phyloP scores from a whole-genome alignment of 106 monocot species.

The Platanthera zijinensis region DNA sequence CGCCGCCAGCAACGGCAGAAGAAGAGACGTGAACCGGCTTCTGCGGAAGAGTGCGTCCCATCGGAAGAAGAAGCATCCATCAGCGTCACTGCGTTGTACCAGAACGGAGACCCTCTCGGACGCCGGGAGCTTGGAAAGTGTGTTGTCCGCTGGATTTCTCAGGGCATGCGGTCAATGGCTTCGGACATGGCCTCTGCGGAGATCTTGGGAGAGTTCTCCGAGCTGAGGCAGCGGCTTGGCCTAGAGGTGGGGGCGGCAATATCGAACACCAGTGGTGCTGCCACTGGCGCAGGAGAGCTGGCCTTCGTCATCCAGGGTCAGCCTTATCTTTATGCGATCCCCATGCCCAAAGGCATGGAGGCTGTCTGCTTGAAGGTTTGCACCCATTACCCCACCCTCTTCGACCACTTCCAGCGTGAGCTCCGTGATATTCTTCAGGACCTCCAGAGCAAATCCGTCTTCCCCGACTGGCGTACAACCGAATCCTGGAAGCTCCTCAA shows the following conservation, averaged over 20 bases:
- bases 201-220: slow-evolving; percentile 62
- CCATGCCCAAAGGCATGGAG: slow-evolving; percentile 78
- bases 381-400: slow-evolving; percentile 90
- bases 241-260: not conserved
- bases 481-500: slow-evolving; percentile 92
- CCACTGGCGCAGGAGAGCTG: slow-evolving; percentile 21
- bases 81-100: slow-evolving; percentile 55
- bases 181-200: slow-evolving; percentile 68
- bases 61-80: slow-evolving; percentile 58
- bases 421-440: slow-evolving; percentile 61
- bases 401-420: slow-evolving; percentile 97
- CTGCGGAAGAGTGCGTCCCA: slow-evolving; percentile 33
- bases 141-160: slow-evolving; percentile 79
- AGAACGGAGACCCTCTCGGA: slow-evolving; percentile 69
- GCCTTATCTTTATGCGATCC: slow-evolving; percentile 68
- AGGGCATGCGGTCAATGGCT: slow-evolving; percentile 92
- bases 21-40: not conserved
- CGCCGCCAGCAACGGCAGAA: slow-evolving; percentile 3
- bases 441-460: slow-evolving; percentile 37
- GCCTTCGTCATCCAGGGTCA: slow-evolving; percentile 88
- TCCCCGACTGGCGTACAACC: slow-evolving; percentile 57
- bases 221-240: slow-evolving; percentile 50
- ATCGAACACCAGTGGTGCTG: not conserved
- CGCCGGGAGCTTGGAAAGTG: slow-evolving; percentile 72
- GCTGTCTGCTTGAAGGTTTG: slow-evolving; percentile 92